These are phyloP conservation scores for Yamadazyma dendronema DNA, from an alignment of 1,139 yeast species.

Conservation along the genomic window DNA sequence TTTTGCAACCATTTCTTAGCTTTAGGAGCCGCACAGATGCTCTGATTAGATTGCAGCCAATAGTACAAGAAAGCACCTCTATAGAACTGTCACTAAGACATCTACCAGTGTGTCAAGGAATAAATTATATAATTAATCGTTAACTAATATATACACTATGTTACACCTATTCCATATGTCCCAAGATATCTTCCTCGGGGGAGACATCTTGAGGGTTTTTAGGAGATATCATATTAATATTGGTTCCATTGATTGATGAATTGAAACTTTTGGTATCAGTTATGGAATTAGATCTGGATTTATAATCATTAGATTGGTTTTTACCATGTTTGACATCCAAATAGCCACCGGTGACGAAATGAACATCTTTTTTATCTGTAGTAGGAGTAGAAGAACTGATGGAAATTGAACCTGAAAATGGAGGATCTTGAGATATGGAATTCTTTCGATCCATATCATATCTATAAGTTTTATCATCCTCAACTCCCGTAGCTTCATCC, in stretches of 20 bases:
- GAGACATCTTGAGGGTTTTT: conserved; percentile 5
- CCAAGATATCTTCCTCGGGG: conserved; percentile 16
- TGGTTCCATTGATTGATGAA: too few species aligned
- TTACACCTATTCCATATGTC: conserved; percentile 14
- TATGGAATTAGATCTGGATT: conserved; percentile 2
- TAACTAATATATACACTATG: not conserved
- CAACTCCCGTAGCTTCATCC: conserved; percentile 10
- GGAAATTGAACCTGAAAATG: conserved; percentile 8
- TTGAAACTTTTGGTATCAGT: conserved; percentile 2
- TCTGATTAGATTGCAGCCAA: too few species aligned
- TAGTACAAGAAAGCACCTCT: too few species aligned
- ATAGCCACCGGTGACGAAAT: conserved; percentile 11
- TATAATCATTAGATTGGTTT: too few species aligned
- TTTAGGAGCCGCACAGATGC: too few species aligned
- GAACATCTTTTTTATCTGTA: conserved; percentile 1
- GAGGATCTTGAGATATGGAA: conserved; percentile 21
- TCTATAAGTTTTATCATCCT: not conserved
- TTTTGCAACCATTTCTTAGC: too few species aligned
- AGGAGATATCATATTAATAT: conserved; percentile 3
- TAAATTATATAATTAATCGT: too few species aligned
- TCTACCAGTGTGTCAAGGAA: too few species aligned
- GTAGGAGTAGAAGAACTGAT: not conserved
- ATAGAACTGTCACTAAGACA: too few species aligned
- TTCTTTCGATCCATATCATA: conserved; percentile 4
- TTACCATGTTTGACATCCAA: conserved; percentile 13